Evolutionary conservation across 108 stramenopile genomes (phyloP).

Genomic region (Nitzschia putrida): DNA sequence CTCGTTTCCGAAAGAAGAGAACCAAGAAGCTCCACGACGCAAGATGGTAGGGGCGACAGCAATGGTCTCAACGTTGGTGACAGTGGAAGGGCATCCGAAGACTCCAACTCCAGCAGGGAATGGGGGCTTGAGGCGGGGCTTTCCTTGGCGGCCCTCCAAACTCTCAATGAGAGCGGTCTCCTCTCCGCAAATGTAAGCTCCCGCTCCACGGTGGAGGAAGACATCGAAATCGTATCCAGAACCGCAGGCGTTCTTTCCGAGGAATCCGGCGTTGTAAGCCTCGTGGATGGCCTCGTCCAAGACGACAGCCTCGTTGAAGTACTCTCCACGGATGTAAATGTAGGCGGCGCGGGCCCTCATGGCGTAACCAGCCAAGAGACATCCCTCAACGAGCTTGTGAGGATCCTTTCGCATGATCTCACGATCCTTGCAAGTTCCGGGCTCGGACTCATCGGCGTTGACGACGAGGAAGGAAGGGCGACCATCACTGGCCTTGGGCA

Average conservation of each 20-base stretch:
- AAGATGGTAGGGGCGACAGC: constrained; percentile 98
- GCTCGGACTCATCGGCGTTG: constrained; percentile 99
- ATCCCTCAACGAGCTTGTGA: constrained; percentile 99
- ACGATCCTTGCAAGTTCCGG: constrained; percentile 99
- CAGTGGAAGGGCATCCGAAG: constrained; percentile 99
- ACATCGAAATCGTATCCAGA: constrained; percentile 99
- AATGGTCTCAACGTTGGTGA: constrained; percentile 99
- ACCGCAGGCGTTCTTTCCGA: constrained; percentile 97
- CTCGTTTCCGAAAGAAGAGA: constrained; percentile 93
- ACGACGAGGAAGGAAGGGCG: constrained; percentile 98
- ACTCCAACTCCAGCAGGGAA: constrained; percentile 99
- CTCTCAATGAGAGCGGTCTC: constrained; percentile 99
- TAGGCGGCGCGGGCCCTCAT: constrained; percentile 99
- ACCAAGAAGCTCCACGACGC: constrained; percentile 96
- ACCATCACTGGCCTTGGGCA: constrained; percentile 99
- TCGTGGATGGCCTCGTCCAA: constrained; percentile 99
- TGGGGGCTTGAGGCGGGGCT: constrained; percentile 99
- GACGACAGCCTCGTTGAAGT: constrained; percentile 99
- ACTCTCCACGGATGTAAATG: constrained; percentile 99
- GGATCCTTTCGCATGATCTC: constrained; percentile 99
- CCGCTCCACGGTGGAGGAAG: constrained; percentile 99
- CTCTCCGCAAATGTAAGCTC: constrained; percentile 99
- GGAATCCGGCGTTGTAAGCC: constrained; percentile 92
- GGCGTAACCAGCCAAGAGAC: constrained; percentile 97
- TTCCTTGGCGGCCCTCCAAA: constrained; percentile 95